Percentiles rank a stretch among this genome's conserved stretches.
phyloP scores from a whole-genome alignment of 148 eudicot genomes.

The Fagopyrum esculentum region DNA sequence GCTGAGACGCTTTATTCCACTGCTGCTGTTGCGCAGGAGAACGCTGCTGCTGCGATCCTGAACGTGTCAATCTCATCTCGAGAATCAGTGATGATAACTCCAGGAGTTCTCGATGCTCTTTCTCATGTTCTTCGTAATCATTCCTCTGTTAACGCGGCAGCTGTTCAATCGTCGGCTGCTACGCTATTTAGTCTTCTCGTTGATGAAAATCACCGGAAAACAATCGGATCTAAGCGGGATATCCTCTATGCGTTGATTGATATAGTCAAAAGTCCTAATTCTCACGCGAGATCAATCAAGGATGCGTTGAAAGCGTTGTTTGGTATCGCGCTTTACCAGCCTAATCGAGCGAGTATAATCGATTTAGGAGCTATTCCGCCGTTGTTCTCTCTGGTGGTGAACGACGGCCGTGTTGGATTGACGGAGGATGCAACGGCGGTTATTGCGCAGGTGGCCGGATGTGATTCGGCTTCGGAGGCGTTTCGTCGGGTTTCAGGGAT shows the following conservation, averaged over 20 bases:
- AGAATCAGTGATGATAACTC: constrained; percentile 43
- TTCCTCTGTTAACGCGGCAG: constrained; percentile 23
- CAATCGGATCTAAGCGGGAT: constrained; percentile 70
- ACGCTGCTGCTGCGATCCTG: constrained; percentile 67
- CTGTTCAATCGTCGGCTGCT: constrained; percentile 64
- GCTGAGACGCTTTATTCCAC: constrained; percentile 66
- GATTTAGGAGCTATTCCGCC: constrained; percentile 55
- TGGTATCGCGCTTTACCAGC: constrained; percentile 45
- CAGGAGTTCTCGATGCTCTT: constrained; percentile 61
- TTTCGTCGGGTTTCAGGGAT: constrained; percentile 48
- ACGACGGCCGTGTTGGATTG: constrained; percentile 53
- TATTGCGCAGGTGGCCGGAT: constrained; percentile 72
- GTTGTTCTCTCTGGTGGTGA: constrained; percentile 43
- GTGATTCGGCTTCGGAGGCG: constrained; percentile 41
- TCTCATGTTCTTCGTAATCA: constrained; percentile 59
- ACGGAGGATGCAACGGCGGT: constrained; percentile 87
- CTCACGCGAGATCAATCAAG: constrained; percentile 39
- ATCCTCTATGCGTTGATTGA: constrained; percentile 57
- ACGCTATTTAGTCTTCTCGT: constrained; percentile 47
- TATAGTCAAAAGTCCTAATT: constrained; percentile 31
- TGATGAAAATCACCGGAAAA: constrained; percentile 37
- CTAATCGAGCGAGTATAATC: constrained; percentile 42
- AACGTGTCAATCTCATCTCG: constrained; percentile 67
- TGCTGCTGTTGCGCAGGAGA: constrained; percentile 39
- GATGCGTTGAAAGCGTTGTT: constrained; percentile 72